Conservation (phyloP, 495 filamentous ascomycete genomes). For the Parathielavia appendiculata region DNA sequence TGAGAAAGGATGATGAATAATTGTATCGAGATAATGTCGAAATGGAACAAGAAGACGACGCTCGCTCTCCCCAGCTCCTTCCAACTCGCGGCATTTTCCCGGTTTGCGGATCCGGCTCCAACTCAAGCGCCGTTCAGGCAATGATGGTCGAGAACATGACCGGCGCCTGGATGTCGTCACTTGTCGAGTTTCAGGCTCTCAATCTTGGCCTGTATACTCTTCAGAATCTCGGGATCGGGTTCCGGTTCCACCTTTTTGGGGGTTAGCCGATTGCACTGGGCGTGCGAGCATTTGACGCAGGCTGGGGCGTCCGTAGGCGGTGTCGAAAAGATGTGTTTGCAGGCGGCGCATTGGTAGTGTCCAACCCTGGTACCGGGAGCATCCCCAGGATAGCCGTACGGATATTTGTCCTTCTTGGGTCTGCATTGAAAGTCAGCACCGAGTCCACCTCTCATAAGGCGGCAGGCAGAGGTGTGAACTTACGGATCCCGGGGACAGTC, state of each 20-base stretch:
- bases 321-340: conserved; percentile 50
- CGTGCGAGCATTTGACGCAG: conserved; percentile 62
- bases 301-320: conserved; percentile 36
- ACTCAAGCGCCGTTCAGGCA: not conserved
- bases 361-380: conserved; percentile 42
- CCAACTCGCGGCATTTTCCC: not conserved
- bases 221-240: conserved; percentile 60
- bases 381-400: conserved; percentile 74
- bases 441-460: not conserved
- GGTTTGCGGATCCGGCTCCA: too few relatives aligned
- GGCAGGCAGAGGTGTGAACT: conserved; percentile 35
- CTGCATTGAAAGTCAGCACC: conserved; percentile 40
- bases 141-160: not conserved
- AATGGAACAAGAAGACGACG: conserved; percentile 1
- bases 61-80: conserved; percentile 1
- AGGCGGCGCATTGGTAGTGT: conserved; percentile 60
- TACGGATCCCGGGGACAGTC: conserved; percentile 80
- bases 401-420: conserved; percentile 66
- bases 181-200: conserved; percentile 39
- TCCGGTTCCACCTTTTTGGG: conserved; percentile 57
- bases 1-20: conserved; percentile 9
- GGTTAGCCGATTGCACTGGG: conserved; percentile 46
- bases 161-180: conserved; percentile 15
- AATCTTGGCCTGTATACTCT: conserved; percentile 55
- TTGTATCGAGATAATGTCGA: conserved; percentile 7